These are phyloP conservation scores for Nemania diffusa DNA, from an alignment of 2,329 filamentous ascomycete genomes.

Conservation along the genomic window DNA sequence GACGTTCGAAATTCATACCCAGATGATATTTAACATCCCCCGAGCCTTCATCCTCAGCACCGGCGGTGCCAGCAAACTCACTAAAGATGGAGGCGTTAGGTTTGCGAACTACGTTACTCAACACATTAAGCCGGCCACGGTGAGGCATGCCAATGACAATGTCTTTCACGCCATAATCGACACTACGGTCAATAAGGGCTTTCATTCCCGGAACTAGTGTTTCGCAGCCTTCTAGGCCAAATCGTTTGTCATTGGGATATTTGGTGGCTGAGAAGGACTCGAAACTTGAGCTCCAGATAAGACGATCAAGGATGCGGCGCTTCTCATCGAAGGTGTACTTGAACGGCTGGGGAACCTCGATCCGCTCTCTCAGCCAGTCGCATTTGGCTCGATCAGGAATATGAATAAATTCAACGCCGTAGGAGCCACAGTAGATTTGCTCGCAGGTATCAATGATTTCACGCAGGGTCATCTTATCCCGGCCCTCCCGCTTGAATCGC, in stretches of 20 bases:
- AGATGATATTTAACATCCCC: slow-evolving; percentile 99
- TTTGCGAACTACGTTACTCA: slow-evolving; percentile 98
- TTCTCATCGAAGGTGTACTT: slow-evolving; percentile 99
- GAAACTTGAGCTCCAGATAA: slow-evolving; percentile 99
- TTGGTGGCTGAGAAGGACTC: slow-evolving; percentile 95
- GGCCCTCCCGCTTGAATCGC: slow-evolving; percentile 86
- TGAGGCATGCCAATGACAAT: slow-evolving; percentile 99
- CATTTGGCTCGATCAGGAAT: slow-evolving; percentile 97
- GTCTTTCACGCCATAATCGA: slow-evolving; percentile 98
- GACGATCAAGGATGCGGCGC: slow-evolving; percentile 92
- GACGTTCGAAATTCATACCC: slow-evolving; percentile 99
- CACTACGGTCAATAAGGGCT: slow-evolving; percentile 96
- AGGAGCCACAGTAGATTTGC: slow-evolving; percentile 96
- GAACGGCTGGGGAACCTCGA: slow-evolving; percentile 94
- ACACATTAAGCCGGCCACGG: slow-evolving; percentile 95
- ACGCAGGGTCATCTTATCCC: slow-evolving; percentile 95
- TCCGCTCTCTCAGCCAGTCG: slow-evolving; percentile 95
- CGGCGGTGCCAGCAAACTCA: slow-evolving; percentile 90
- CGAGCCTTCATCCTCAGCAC: slow-evolving; percentile 92
- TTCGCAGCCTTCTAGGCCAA: slow-evolving; percentile 97
- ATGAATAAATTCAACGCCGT: slow-evolving; percentile 98
- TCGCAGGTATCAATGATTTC: slow-evolving; percentile 96
- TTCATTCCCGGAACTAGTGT: slow-evolving; percentile 99
- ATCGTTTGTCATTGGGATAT: slow-evolving; percentile 99
- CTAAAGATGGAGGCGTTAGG: slow-evolving; percentile 99